phyloP scores from a whole-genome alignment of 2,329 filamentous ascomycete genomes.

The Pezizomycotina sp. region DNA sequence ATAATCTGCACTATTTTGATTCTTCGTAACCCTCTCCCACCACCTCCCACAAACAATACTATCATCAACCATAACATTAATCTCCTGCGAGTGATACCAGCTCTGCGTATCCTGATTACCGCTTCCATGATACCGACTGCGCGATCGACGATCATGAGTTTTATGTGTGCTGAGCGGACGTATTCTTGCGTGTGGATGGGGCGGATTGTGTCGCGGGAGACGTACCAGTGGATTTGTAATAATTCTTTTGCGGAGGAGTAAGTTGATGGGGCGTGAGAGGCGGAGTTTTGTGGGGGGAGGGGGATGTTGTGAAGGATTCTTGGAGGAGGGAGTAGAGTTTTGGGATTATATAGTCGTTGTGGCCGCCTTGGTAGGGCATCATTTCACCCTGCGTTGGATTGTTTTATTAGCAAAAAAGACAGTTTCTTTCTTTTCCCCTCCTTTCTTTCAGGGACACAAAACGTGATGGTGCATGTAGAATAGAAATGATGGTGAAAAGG shows the following conservation, averaged over 20 bases:
- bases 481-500: too few species aligned
- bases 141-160: slow-evolving; percentile 18
- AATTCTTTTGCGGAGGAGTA: slow-evolving; percentile 7
- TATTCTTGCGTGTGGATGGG: background rate
- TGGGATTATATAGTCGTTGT: slow-evolving; percentile 10
- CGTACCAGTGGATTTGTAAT: slow-evolving; percentile 16
- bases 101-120: slow-evolving; percentile 16
- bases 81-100: slow-evolving; percentile 17
- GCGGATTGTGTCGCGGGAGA: background rate
- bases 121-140: slow-evolving; percentile 12
- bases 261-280: slow-evolving; percentile 10
- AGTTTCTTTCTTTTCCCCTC: too few species aligned
- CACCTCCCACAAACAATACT: slow-evolving; percentile 7
- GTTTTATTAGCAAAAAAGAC: too few species aligned
- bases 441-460: too few species aligned
- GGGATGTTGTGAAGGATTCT: too few species aligned
- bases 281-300: too few species aligned
- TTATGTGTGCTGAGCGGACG: slow-evolving; percentile 6
- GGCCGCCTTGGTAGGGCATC: slow-evolving; percentile 13
- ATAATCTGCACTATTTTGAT: slow-evolving; percentile 8
- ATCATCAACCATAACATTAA: slow-evolving; percentile 13
- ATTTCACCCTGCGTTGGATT: too few species aligned
- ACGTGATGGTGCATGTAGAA: too few species aligned
- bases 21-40: slow-evolving; percentile 7
- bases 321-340: slow-evolving; percentile 6